Conservation (phyloP, 2,329 filamentous ascomycete genomes). For the Dryadomyces quercus-mongolicae region DNA sequence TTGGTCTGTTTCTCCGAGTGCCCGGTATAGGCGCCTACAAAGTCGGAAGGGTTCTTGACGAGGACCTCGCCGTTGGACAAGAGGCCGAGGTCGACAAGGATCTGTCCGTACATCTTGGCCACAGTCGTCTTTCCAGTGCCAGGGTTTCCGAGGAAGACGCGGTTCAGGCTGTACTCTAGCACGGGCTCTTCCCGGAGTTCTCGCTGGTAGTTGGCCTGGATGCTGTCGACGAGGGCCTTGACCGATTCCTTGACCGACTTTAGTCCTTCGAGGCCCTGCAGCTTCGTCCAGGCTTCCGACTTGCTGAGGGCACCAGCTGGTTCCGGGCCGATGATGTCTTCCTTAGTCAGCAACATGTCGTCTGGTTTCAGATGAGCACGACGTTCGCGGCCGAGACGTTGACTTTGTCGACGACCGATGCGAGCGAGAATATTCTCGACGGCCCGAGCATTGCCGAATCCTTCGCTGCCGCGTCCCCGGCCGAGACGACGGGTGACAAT, state of each 20-base stretch:
- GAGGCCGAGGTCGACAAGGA: slow-evolving; percentile 55
- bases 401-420: slow-evolving; percentile 47
- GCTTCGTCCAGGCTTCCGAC: slow-evolving; percentile 42
- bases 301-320: slow-evolving; percentile 38
- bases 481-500: slow-evolving; percentile 52
- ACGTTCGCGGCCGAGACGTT: slow-evolving; percentile 37
- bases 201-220: slow-evolving; percentile 51
- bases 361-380: slow-evolving; percentile 29
- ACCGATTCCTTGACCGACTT: slow-evolving; percentile 50
- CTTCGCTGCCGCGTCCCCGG: slow-evolving; percentile 46
- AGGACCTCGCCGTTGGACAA: slow-evolving; percentile 61
- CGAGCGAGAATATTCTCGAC: slow-evolving; percentile 48
- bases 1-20: slow-evolving; percentile 62
- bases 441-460: slow-evolving; percentile 62
- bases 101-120: slow-evolving; percentile 57
- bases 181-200: slow-evolving; percentile 50
- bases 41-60: slow-evolving; percentile 62
- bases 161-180: slow-evolving; percentile 52
- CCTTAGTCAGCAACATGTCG: slow-evolving; percentile 47
- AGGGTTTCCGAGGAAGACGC: slow-evolving; percentile 57
- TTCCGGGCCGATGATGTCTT: slow-evolving; percentile 62
- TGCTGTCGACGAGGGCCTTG: slow-evolving; percentile 42
- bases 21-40: slow-evolving; percentile 51
- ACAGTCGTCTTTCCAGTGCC: slow-evolving; percentile 70
- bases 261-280: slow-evolving; percentile 49